Evolutionary conservation across 169 alveolate genomes (phyloP).

Genomic region (Amoebophrya sp.): DNA sequence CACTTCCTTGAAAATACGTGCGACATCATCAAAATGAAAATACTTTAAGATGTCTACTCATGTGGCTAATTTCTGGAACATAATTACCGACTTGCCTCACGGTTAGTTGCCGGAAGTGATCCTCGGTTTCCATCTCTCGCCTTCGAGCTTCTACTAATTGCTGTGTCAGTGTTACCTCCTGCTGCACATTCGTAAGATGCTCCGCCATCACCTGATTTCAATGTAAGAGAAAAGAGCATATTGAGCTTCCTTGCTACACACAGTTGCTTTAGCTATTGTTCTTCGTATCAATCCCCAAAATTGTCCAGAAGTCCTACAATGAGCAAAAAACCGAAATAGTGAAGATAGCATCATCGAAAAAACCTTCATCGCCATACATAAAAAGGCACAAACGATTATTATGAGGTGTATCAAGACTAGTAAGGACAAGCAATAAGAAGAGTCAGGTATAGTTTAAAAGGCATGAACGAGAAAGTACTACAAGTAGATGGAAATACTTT

Average conservation of each 20-base stretch:
- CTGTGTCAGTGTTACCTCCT: conserved; percentile 73
- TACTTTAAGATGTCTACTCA: too few relatives aligned
- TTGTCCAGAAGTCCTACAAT: too few relatives aligned
- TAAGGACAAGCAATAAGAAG: not conserved
- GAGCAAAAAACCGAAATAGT: too few relatives aligned
- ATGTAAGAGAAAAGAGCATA: too few relatives aligned
- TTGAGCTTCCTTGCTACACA: too few relatives aligned
- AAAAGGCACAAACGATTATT: not conserved
- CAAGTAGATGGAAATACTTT: not conserved
- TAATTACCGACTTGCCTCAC: conserved; percentile 64
- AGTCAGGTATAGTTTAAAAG: not conserved
- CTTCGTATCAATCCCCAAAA: too few relatives aligned
- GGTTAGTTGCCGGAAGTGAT: conserved; percentile 68
- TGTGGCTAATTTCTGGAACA: too few relatives aligned
- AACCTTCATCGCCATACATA: too few relatives aligned
- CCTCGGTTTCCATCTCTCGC: conserved; percentile 76
- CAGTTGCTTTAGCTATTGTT: too few relatives aligned
- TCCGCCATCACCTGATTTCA: conserved; percentile 27
- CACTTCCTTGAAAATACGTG: too few relatives aligned
- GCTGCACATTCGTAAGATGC: conserved; percentile 58
- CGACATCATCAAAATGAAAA: too few relatives aligned
- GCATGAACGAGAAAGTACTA: not conserved
- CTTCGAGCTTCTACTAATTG: conserved; percentile 68
- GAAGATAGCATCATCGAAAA: too few relatives aligned
- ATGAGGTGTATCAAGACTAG: not conserved